phyloP scores from a whole-genome alignment of 2,329 filamentous ascomycete species.

The Ophiognomonia clavigignenti-juglandacearum region DNA sequence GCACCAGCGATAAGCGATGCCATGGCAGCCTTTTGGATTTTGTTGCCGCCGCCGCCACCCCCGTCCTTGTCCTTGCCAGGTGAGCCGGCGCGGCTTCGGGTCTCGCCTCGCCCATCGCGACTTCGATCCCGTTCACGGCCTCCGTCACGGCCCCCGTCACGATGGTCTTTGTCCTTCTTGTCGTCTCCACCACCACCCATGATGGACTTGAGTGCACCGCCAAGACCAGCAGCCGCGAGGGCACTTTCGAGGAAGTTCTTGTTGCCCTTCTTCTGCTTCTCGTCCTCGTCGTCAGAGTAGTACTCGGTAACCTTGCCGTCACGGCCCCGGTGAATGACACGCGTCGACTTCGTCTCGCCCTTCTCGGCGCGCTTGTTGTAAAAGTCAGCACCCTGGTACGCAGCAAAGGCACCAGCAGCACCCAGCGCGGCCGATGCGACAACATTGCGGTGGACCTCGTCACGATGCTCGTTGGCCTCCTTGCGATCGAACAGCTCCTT shows the following conservation, averaged over 20 bases:
- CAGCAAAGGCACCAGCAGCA: slow-evolving; percentile 59
- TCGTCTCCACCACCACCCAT: slow-evolving; percentile 43
- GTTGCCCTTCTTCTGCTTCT: slow-evolving; percentile 54
- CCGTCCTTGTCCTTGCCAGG: slow-evolving; percentile 41
- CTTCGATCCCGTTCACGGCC: slow-evolving; percentile 14
- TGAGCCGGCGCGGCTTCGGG: slow-evolving; percentile 46
- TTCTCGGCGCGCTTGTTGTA: slow-evolving; percentile 56
- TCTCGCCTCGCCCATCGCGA: slow-evolving; percentile 43
- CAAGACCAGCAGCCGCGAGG: slow-evolving; percentile 57
- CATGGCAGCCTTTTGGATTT: slow-evolving; percentile 82
- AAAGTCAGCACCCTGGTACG: slow-evolving; percentile 57
- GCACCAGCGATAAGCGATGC: slow-evolving; percentile 87
- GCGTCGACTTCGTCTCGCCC: slow-evolving; percentile 50
- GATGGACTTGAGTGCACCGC: slow-evolving; percentile 55
- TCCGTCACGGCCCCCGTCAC: slow-evolving; percentile 13
- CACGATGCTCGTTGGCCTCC: slow-evolving; percentile 48
- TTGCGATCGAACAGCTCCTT: slow-evolving; percentile 63
- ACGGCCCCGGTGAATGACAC: slow-evolving; percentile 48
- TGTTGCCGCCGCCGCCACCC: slow-evolving; percentile 41
- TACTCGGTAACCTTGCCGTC: slow-evolving; percentile 49
- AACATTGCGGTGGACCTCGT: slow-evolving; percentile 51
- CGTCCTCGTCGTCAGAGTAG: slow-evolving; percentile 52
- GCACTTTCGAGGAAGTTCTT: slow-evolving; percentile 62
- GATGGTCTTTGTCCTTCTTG: slow-evolving; percentile 26
- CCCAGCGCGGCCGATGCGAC: slow-evolving; percentile 57